Evolutionary conservation across 2,329 filamentous ascomycete genomes (phyloP).

Genomic region (Epichloe bromicola): DNA sequence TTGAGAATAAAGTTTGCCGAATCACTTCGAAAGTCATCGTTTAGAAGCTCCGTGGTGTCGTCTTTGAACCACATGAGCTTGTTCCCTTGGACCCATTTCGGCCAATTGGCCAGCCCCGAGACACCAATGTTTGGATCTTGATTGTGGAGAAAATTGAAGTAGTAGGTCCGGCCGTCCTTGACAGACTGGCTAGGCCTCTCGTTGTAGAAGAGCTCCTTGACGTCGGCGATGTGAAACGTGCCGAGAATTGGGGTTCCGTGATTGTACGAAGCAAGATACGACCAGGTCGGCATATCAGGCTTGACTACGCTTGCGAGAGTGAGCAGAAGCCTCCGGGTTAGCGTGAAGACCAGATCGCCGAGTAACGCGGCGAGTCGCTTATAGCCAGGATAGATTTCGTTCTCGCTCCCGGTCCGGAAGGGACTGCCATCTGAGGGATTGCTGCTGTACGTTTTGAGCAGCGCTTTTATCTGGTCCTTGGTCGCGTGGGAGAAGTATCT

Average conservation of each 20-base stretch:
- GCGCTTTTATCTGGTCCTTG: conserved; percentile 32
- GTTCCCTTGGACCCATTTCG: conserved; percentile 27
- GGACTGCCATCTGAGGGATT: conserved; percentile 49
- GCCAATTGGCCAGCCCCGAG: conserved; percentile 26
- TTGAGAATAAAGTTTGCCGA: conserved; percentile 16
- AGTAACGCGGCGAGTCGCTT: conserved; percentile 65
- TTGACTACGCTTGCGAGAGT: conserved; percentile 28
- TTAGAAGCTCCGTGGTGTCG: conserved; percentile 18
- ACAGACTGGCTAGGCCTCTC: conserved; percentile 49
- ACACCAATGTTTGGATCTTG: conserved; percentile 52
- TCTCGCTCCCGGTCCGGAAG: conserved; percentile 54
- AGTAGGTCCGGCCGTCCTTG: conserved; percentile 51
- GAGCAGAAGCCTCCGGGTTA: conserved; percentile 56
- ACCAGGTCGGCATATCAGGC: conserved; percentile 53
- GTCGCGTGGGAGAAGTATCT: conserved; percentile 48
- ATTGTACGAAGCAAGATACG: conserved; percentile 61
- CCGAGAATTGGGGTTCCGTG: conserved; percentile 60
- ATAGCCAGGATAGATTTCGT: conserved; percentile 63
- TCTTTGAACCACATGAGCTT: conserved; percentile 36
- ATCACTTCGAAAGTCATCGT: conserved; percentile 25
- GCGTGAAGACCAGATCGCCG: conserved; percentile 62
- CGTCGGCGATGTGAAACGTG: conserved; percentile 60
- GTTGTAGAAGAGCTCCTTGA: conserved; percentile 57
- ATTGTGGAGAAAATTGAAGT: conserved; percentile 58
- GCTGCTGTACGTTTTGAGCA: conserved; percentile 50